Base-by-base conservation (phyloP, 495 filamentous ascomycete species). In the Daldinia childiae region DNA sequence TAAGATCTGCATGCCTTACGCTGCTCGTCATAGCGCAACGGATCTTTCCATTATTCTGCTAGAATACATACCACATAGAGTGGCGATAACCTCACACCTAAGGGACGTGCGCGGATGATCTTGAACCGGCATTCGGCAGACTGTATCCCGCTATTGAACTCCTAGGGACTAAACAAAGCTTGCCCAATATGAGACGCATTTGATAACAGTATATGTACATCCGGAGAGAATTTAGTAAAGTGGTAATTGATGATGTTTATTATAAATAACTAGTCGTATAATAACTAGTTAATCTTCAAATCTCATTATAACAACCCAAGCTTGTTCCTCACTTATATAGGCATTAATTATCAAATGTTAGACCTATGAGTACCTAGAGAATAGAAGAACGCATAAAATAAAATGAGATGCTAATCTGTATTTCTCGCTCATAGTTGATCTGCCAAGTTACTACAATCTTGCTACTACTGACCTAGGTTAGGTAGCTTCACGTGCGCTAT, bases 11-110 rank as follows among this genome's bases (percentile, higher is more conserved):
- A 34, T 11, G 41, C 7, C 41, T 60, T 29, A 54, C 50, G 54
- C 24, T 57, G 32, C 45, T 48, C 30, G 27, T 56, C 64, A 27
- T 60, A 36, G 32, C 54, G 54, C 19, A 19, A 39, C 24, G 24
- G 39, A 21, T 36, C 62, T 26, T 38, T 1, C 38, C 50, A 51
- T 50, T 19, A 41, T 29, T 45, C 54, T 64, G 41, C 45, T 55
- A 29, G n/a, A n/a, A n/a, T n/a, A n/a, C n/a, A n/a, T n/a, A n/a
- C n/a, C n/a, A n/a, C n/a, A n/a, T n/a, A n/a, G 12, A 27, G 61
- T 55, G 55, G 34, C 36, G 64, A 72, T 68, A 72, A 68, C 55
- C 56, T 60, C 56, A 68, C 60, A 50, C 56, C 64, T 38, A 14
- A 27, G 63, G 63, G 36, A 67, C 62, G 59, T 64, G 43, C 54